Conservation (phyloP, 1,139 yeast genomes). For the Suhomyces panamericanus region DNA sequence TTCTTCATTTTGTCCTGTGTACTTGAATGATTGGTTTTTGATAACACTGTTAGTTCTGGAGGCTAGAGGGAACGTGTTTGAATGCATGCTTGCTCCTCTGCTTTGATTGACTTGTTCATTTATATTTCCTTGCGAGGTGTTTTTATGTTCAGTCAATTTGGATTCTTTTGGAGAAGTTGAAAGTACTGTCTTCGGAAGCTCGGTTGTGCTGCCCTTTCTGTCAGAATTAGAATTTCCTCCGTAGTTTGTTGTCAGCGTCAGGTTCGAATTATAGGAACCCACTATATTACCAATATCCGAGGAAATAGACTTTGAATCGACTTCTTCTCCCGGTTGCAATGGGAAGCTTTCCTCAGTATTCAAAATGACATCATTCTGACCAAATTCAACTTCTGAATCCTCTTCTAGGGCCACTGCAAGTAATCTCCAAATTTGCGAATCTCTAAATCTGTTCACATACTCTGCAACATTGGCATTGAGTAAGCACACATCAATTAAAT, state of each 20-base stretch:
- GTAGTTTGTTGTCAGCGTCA: conserved; percentile 44
- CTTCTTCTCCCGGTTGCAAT: conserved; percentile 9
- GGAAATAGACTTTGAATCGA: conserved; percentile 34
- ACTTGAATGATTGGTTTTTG: conserved; percentile 1
- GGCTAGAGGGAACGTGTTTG: conserved; percentile 12
- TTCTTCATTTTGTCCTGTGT: conserved; percentile 23
- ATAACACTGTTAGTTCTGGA: neutral
- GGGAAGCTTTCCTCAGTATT: neutral
- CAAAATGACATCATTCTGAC: neutral
- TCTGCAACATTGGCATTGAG: conserved; percentile 62
- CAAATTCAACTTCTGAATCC: conserved; percentile 22
- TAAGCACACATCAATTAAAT: conserved; percentile 53
- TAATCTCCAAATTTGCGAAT: conserved; percentile 72
- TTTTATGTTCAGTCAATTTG: conserved; percentile 10
- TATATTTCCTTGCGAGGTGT: conserved; percentile 24
- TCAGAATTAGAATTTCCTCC: conserved; percentile 23
- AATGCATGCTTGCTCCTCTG: conserved; percentile 22
- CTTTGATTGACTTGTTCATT: conserved; percentile 27
- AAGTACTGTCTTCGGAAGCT: conserved; percentile 3
- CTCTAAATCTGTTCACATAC: conserved; percentile 51
- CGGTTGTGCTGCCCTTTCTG: conserved; percentile 6
- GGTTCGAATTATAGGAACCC: conserved; percentile 47
- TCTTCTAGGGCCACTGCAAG: conserved; percentile 56
- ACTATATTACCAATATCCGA: conserved; percentile 46
- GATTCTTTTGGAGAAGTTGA: conserved; percentile 8